These are phyloP conservation scores for Ambrosia trifida DNA, from an alignment of 129 eudicot genomes.

Conservation along the genomic window DNA sequence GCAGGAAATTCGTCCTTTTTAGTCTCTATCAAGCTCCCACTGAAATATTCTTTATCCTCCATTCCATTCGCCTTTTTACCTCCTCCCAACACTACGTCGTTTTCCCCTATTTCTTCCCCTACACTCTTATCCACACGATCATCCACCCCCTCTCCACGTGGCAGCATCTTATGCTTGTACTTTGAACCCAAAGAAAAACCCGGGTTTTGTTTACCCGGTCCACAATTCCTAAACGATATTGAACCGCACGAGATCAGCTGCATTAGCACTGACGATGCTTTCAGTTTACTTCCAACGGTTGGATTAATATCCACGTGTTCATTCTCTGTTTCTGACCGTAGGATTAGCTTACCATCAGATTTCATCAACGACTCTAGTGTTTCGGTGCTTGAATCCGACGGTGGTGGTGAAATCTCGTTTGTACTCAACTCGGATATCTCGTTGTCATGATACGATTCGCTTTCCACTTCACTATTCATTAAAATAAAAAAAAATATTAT, in stretches of 20 bases:
- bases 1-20: constrained; percentile 56
- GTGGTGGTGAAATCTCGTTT: constrained; percentile 86
- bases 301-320: constrained; percentile 18
- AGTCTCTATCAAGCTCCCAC: constrained; percentile 85
- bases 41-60: constrained; percentile 78
- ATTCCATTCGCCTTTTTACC: constrained; percentile 26
- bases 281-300: constrained; percentile 37
- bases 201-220: constrained; percentile 53
- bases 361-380: constrained; percentile 82
- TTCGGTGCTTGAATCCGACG: constrained; percentile 95
- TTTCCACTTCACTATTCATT: constrained; percentile 17
- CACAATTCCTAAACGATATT: constrained; percentile 71
- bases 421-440: constrained; percentile 45
- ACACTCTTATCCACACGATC: constrained; percentile 41
- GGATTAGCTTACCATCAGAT: constrained; percentile 51
- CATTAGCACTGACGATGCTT: constrained; percentile 73
- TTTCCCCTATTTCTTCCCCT: constrained; percentile 28
- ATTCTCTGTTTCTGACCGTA: constrained; percentile 24
- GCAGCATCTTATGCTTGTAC: constrained; percentile 40
- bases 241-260: constrained; percentile 88
- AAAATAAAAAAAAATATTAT: neutral
- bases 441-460: constrained; percentile 18
- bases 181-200: constrained; percentile 51
- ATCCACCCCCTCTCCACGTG: constrained; percentile 57
- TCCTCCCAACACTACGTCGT: constrained; percentile 9